Conservation (phyloP, 805 yeast species). For the Saccharomyces kudriavzevii region DNA sequence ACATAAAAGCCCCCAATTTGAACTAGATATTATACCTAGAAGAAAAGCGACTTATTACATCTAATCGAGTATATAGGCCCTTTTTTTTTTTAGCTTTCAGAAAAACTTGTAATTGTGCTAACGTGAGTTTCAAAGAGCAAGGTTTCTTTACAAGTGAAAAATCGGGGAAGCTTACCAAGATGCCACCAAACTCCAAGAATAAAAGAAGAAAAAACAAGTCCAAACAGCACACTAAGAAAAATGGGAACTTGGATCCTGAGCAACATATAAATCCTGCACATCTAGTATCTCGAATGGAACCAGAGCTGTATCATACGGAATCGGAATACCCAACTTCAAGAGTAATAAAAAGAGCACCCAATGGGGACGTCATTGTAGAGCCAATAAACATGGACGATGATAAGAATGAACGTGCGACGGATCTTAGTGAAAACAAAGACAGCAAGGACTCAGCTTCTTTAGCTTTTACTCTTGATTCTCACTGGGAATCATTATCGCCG, state of each 20-base stretch:
- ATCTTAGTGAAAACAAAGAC: neutral
- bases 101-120: neutral
- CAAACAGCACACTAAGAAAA: slow-evolving; percentile 13
- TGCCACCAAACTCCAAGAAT: slow-evolving; percentile 24
- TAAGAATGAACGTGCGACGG: neutral
- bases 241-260: neutral
- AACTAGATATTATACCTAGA: neutral
- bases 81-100: neutral
- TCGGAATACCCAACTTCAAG: slow-evolving; percentile 67
- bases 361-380: slow-evolving; percentile 73
- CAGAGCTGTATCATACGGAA: slow-evolving; percentile 45
- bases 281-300: slow-evolving; percentile 23
- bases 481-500: slow-evolving; percentile 60
- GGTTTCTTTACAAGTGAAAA: neutral
- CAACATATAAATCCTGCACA: neutral
- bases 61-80: neutral
- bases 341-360: slow-evolving; percentile 59
- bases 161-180: slow-evolving; percentile 1
- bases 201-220: slow-evolving; percentile 24
- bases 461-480: slow-evolving; percentile 27
- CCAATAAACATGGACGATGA: slow-evolving; percentile 20
- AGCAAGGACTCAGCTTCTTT: slow-evolving; percentile 11
- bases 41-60: neutral
- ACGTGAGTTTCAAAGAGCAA: neutral
- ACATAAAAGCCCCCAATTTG: neutral